Base-by-base conservation (phyloP, 2,329 filamentous ascomycete species). In the Huntiella moniliformis region DNA sequence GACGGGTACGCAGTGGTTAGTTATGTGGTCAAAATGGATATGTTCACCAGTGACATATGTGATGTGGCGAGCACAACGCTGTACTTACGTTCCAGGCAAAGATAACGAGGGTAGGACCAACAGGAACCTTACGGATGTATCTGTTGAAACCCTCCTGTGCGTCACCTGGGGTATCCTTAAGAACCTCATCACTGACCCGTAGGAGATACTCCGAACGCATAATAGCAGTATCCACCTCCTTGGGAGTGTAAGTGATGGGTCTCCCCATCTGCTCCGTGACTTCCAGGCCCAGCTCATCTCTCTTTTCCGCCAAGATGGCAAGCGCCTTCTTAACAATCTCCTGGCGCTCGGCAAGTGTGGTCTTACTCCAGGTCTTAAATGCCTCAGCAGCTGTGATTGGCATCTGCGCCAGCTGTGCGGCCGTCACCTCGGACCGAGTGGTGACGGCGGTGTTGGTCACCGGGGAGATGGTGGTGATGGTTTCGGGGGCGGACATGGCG, bases 211-310 rank as follows among this genome's bases (percentile, higher is more conserved):
- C 77, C 52, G 79, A 82, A 52, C 88, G 75, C 64, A 82, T 83
- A 53, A 92, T 73, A 5, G 87, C 87, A 12, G 88, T 96, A 28
- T 74, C 65, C 53, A 96, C 71, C 65, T 96, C 88, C 54, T 77
- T 85, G 40, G 72, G 77, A 0, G 83, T 82, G 60, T 88, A 95
- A 34, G 81, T 73, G 56, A 95, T 94, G 32, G 88, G 88, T 15
- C 88, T 73, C 37, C 88, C 88, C 87, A 96, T 96, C 66, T 96
- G 87, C 59, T 84, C 79, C 0, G 87, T 95, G 50, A 96, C 66
- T 60, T 95, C 87, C 53, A 75, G 71, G 4, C 81, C 86, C 32
- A 96, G 68, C 51, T 77, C 81, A 75, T 91, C 80, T 60, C 86
- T 73, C 58, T 76, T 78, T 42, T 76, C 71, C 12, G 65, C 62